Conservation (phyloP, 2,329 filamentous ascomycete species). For the Exophiala aquamarina region DNA sequence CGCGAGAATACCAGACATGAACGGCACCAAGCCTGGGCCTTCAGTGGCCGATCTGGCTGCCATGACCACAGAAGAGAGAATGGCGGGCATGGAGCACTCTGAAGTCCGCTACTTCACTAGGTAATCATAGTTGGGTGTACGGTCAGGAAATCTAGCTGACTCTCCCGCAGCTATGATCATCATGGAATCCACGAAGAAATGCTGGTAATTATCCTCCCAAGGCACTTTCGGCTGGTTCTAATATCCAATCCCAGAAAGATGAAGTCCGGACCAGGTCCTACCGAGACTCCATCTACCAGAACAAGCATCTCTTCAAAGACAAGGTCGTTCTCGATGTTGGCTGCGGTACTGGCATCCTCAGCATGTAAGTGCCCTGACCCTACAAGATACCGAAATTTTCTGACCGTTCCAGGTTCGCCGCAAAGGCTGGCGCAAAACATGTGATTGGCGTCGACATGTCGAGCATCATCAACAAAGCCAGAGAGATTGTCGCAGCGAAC, state of each 20-base stretch:
- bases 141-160: constrained; percentile 22
- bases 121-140: constrained; percentile 50
- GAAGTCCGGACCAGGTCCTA: constrained; percentile 96
- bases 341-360: constrained; percentile 95
- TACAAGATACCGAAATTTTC: constrained; percentile 6
- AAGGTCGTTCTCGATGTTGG: constrained; percentile 95
- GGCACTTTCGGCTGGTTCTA: constrained; percentile 5
- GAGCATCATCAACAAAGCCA: constrained; percentile 97
- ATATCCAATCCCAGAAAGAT: constrained; percentile 52
- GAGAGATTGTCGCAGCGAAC: constrained; percentile 89
- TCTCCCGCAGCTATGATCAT: constrained; percentile 78
- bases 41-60: constrained; percentile 27
- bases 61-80: constrained; percentile 45
- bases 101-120: constrained; percentile 99
- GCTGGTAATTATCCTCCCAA: constrained; percentile 29
- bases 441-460: constrained; percentile 99
- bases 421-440: constrained; percentile 93
- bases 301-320: constrained; percentile 89
- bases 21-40: constrained; percentile 21
- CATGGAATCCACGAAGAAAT: constrained; percentile 65
- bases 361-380: constrained; percentile 66
- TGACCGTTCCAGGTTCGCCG: constrained; percentile 74
- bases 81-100: constrained; percentile 74
- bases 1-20: constrained; percentile 8
- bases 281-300: constrained; percentile 96